A percentile compares a stretch with the other conserved stretches of the same genome.
phyloP scores from a whole-genome alignment of 2,329 filamentous ascomycete species.

The Ophiostoma populinum region DNA sequence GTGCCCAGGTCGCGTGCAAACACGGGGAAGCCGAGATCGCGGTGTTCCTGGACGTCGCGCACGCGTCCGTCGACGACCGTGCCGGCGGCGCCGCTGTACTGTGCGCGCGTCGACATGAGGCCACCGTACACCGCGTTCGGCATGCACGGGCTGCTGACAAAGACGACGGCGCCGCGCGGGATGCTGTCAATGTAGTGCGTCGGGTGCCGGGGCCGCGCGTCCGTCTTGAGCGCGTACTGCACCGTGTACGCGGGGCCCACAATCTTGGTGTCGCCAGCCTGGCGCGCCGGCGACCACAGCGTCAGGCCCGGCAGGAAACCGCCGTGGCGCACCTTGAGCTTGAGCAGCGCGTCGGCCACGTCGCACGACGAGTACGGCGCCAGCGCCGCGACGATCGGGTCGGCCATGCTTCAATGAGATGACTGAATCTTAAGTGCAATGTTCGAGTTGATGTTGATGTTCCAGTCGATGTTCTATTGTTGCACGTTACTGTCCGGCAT shows the following conservation, averaged over 20 bases:
- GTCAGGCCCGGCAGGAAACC: slow-evolving; percentile 36
- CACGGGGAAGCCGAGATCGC: slow-evolving; percentile 28
- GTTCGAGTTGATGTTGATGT: no score
- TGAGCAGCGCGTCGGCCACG: slow-evolving; percentile 33
- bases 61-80: slow-evolving; percentile 34
- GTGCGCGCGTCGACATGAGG: slow-evolving; percentile 32
- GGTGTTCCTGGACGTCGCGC: slow-evolving; percentile 35
- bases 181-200: slow-evolving; percentile 34
- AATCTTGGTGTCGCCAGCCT: slow-evolving; percentile 33
- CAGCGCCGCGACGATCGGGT: slow-evolving; percentile 16
- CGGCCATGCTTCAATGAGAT: no score
- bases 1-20: slow-evolving; percentile 28
- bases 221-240: slow-evolving; percentile 28
- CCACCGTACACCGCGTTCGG: slow-evolving; percentile 37
- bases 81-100: slow-evolving; percentile 26
- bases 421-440: no score
- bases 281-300: slow-evolving; percentile 35
- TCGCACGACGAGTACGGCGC: slow-evolving; percentile 24
- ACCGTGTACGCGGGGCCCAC: slow-evolving; percentile 38
- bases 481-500: no score
- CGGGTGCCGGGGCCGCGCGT: slow-evolving; percentile 26
- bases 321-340: slow-evolving; percentile 29
- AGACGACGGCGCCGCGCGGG: slow-evolving; percentile 28
- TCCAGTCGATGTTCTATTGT: no score
- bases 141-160: slow-evolving; percentile 29